phyloP scores from a whole-genome alignment of 108 stramenopile genomes.

The Hondaea fermentalgiana region DNA sequence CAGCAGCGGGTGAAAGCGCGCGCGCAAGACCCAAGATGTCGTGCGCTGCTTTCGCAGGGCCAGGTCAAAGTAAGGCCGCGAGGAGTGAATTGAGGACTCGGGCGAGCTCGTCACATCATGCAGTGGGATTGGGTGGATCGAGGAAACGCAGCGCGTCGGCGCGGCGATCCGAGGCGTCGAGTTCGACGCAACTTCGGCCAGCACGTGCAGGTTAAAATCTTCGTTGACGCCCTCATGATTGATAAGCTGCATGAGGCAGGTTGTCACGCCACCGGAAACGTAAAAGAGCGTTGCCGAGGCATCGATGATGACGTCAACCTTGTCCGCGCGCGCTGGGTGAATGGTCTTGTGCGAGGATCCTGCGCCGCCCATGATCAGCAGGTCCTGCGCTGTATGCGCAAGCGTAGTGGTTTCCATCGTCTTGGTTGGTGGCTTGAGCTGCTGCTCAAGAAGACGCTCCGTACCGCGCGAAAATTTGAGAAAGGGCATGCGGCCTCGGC shows the following conservation, averaged over 20 bases:
- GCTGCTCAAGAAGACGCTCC: background rate
- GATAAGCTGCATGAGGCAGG: conserved; percentile 6
- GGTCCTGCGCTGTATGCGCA: background rate
- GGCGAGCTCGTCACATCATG: background rate
- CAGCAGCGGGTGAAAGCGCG: conserved; percentile 5
- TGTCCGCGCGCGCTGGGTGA: background rate
- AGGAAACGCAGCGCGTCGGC: background rate
- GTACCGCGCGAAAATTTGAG: background rate
- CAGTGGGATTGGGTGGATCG: background rate
- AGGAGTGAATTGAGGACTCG: background rate
- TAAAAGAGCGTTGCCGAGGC: background rate
- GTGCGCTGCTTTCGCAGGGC: background rate
- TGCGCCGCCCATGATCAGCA: background rate
- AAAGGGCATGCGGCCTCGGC: background rate
- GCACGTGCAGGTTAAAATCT: background rate
- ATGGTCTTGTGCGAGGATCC: background rate
- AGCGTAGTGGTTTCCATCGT: background rate
- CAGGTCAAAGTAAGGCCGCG: background rate
- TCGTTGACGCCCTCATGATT: background rate
- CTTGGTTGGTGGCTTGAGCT: background rate
- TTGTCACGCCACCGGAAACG: background rate
- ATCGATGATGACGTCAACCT: background rate
- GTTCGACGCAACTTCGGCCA: background rate
- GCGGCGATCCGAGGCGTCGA: background rate
- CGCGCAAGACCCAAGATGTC: background rate